phyloP scores from a whole-genome alignment of 805 yeast species.

The Pichia heedii region DNA sequence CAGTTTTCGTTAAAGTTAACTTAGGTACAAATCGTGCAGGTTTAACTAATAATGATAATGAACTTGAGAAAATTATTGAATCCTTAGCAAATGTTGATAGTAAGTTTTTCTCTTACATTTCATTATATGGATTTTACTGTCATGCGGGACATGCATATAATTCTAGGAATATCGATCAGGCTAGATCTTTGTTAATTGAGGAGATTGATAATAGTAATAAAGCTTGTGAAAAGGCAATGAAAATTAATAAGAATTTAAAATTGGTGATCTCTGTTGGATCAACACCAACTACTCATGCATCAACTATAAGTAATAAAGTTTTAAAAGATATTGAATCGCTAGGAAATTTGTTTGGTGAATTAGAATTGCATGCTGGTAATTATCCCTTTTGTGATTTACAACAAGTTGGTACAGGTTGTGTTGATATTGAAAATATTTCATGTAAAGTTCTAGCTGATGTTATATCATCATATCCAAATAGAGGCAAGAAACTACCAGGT shows the following conservation, averaged over 20 bases:
- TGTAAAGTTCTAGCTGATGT: conserved; percentile 50
- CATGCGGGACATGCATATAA: conserved; percentile 75
- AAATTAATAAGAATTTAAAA: conserved; percentile 27
- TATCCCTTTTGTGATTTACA: conserved; percentile 67
- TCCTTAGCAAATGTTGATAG: conserved; percentile 20
- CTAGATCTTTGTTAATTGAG: conserved; percentile 38
- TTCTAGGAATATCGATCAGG: conserved; percentile 35
- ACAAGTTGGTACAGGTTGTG: conserved; percentile 62
- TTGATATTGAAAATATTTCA: conserved; percentile 38
- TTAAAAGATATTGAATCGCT: conserved; percentile 6
- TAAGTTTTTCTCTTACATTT: conserved; percentile 24
- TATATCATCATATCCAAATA: conserved; percentile 45
- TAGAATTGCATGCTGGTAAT: conserved; percentile 80
- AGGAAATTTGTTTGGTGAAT: conserved; percentile 27
- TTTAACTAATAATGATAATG: conserved; percentile 19
- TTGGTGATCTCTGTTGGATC: conserved; percentile 68
- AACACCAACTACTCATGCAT: conserved; percentile 69
- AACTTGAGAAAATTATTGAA: conserved; percentile 4
- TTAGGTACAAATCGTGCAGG: conserved; percentile 74
- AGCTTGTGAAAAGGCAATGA: conserved; percentile 37
- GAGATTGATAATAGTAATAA: conserved; percentile 49
- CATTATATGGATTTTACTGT: conserved; percentile 60
- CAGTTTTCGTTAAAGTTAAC: conserved; percentile 58
- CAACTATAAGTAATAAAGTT: conserved; percentile 16
- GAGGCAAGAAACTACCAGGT: conserved; percentile 44